These are phyloP conservation scores for barrel medic (Medicago truncatula) DNA, from an alignment of 306 rosid species.

Conservation along the genomic window MtrunA17r5.0-ANR NC_053046.1:7236001-7236500, in stretches of 20 bases:
- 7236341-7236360: slow-evolving; percentile 29
- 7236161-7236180: too few relatives aligned
- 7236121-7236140: slow-evolving; percentile 16
- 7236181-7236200: too few relatives aligned
- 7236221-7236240: too few relatives aligned
- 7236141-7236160: too few relatives aligned
- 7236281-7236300: too few relatives aligned
- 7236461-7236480: slow-evolving; percentile 99
- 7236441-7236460: slow-evolving; percentile 82
- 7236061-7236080: slow-evolving; percentile 92
- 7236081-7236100: slow-evolving; percentile 57
- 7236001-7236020: slow-evolving; percentile 68
- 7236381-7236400: slow-evolving; percentile 54
- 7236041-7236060: slow-evolving; percentile 92
- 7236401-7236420: slow-evolving; percentile 95
- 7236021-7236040: slow-evolving; percentile 80
- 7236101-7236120: slow-evolving; percentile 12
- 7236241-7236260: too few relatives aligned
- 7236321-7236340: background rate
- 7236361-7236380: slow-evolving; percentile 17
- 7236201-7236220: too few relatives aligned
- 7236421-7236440: slow-evolving; percentile 95
- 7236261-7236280: too few relatives aligned
- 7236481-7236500: slow-evolving; percentile 5
- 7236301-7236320: too few relatives aligned